Conservation (phyloP, 2,329 filamentous ascomycete genomes). For the Aspergillus sp. region DNA sequence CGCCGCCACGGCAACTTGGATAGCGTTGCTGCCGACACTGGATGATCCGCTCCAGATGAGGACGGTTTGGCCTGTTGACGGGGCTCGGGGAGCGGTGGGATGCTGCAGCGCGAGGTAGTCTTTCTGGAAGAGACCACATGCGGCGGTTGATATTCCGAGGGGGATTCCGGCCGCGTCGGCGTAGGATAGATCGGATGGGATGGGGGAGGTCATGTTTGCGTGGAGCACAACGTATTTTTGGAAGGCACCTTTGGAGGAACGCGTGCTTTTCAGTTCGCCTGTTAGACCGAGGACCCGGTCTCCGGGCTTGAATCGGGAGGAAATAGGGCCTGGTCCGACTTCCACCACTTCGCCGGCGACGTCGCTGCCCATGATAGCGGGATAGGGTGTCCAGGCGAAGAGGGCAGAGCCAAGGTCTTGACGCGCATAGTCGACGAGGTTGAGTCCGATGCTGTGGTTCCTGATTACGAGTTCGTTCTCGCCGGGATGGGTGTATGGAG, state of each 20-base stretch:
- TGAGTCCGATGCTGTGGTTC: slow-evolving; percentile 46
- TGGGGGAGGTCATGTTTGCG: slow-evolving; percentile 16
- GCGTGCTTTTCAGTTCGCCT: slow-evolving; percentile 18
- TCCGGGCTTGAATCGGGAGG: slow-evolving; percentile 41
- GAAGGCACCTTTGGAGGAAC: slow-evolving; percentile 23
- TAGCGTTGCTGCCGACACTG: slow-evolving; percentile 49
- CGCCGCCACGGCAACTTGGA: slow-evolving; percentile 45
- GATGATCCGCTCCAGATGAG: slow-evolving; percentile 18
- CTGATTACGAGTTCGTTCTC: slow-evolving; percentile 44
- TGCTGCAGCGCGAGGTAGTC: slow-evolving; percentile 20
- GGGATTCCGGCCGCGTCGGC: slow-evolving; percentile 24
- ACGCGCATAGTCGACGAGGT: slow-evolving; percentile 47
- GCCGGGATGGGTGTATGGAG: slow-evolving; percentile 41
- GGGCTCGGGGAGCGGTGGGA: not conserved
- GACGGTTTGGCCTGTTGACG: not conserved
- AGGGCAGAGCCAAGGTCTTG: slow-evolving; percentile 33
- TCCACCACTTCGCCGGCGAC: slow-evolving; percentile 49
- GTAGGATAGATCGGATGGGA: slow-evolving; percentile 19
- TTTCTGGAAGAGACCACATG: slow-evolving; percentile 24
- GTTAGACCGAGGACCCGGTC: slow-evolving; percentile 45
- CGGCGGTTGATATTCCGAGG: slow-evolving; percentile 25
- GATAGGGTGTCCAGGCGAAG: slow-evolving; percentile 35
- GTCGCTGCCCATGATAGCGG: slow-evolving; percentile 45
- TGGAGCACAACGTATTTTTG: slow-evolving; percentile 27
- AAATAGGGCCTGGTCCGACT: slow-evolving; percentile 26